Evolutionary conservation across 345 rosid species (phyloP), one percentile per base, ranked within the genome.

Genomic region (Sisymbrium altissimum): DNA sequence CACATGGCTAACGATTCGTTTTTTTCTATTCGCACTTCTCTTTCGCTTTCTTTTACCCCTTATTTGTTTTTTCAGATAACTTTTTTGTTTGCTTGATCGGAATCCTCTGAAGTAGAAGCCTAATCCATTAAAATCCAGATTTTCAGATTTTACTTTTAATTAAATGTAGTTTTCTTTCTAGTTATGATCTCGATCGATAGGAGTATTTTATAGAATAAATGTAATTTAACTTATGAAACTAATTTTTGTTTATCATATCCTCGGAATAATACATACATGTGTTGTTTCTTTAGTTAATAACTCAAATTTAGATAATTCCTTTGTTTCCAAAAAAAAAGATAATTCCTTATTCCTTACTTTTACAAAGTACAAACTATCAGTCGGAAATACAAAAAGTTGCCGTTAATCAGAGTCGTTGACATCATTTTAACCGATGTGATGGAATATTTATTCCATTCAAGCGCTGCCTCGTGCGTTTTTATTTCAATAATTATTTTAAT

Each of bases 381-480:
- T 40, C 49, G 7, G 49, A 40, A 13, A 46, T 8, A 56, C 12
- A 30, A 44, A 33, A 33, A 15, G 12, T 30, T 57, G 12, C 38
- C 18, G 10, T 19, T 35, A 35, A 48, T 38, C 30, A 60, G 59
- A 48, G 58, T 58, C 58, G 36, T 71, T 71, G 52, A 60, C 40
- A 49, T 17, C 38, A 25, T 49, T n/a, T 49, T 5, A 19, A 38
- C 68, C 29, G 50, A 59, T 15, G 67, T 61, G 68, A 70, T 46
- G 13, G 49, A 36, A 70, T 59, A 15, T 25, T 55, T 56, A 36
- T 46, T 59, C 36, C 57, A 23, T 48, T 46, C 9, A 57, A 46
- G 23, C 27, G 25, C 48, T 45, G 38, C 58, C 75, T 60, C 75
- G 67, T 60, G 67, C 29, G 50, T 29, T 49, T 12, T 27, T 49